These are phyloP conservation scores for Leccinum ochraceum DNA, from an alignment of 768 basidiomycete genomes.

Conservation along the genomic window DNA sequence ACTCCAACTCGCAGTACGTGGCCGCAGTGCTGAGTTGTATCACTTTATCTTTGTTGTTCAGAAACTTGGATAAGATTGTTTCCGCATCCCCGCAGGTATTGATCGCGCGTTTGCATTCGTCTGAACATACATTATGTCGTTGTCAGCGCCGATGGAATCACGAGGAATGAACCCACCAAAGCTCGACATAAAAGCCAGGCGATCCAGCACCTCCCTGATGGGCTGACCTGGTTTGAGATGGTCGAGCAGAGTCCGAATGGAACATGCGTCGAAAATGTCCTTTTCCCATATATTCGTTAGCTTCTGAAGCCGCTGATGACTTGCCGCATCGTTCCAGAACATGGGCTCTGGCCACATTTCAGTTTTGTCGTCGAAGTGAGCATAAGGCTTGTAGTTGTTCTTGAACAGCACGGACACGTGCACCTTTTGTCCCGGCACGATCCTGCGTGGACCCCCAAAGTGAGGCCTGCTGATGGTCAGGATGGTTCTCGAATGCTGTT, in stretches of 20 bases:
- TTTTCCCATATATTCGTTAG: slow-evolving; percentile 30
- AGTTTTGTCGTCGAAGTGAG: slow-evolving; percentile 22
- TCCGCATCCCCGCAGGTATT: not conserved
- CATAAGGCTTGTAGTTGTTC: slow-evolving; percentile 30
- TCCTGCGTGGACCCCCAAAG: slow-evolving; percentile 25
- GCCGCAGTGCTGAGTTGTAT: slow-evolving; percentile 29
- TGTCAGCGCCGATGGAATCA: not conserved
- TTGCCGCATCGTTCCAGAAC: slow-evolving; percentile 32
- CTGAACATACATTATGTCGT: slow-evolving; percentile 9
- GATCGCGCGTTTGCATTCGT: slow-evolving; percentile 17
- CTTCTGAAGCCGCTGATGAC: slow-evolving; percentile 19
- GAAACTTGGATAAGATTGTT: slow-evolving; percentile 13
- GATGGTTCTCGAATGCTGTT: not conserved
- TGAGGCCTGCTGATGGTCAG: slow-evolving; percentile 28
- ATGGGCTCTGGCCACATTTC: slow-evolving; percentile 30
- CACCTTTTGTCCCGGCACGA: slow-evolving; percentile 33
- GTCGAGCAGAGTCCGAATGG: slow-evolving; percentile 18
- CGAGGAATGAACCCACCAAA: slow-evolving; percentile 22
- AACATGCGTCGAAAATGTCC: slow-evolving; percentile 28
- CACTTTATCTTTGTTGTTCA: slow-evolving; percentile 15
- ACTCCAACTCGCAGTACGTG: slow-evolving; percentile 28
- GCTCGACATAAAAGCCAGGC: slow-evolving; percentile 31
- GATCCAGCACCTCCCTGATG: slow-evolving; percentile 26
- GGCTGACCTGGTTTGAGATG: slow-evolving; percentile 19
- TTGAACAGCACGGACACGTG: slow-evolving; percentile 35